Conservation (phyloP, 2,329 filamentous ascomycete species). For the Xylaria sp. region DNA sequence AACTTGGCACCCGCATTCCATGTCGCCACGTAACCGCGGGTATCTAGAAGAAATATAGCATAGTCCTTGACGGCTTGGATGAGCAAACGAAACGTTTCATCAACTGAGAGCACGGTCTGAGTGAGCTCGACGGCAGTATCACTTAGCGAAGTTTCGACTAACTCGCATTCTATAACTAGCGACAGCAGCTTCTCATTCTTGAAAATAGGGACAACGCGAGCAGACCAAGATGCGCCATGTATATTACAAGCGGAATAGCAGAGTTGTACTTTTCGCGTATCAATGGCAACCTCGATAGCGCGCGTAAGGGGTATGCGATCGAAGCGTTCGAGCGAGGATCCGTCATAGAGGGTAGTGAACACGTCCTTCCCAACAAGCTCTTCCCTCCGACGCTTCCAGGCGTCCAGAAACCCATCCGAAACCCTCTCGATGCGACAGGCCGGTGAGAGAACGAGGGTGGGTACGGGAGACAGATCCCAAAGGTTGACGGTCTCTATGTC, state of each 20-base stretch:
- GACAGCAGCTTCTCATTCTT: conserved; percentile 5
- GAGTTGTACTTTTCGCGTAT: conserved; percentile 12
- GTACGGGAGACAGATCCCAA: conserved; percentile 28
- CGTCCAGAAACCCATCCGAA: conserved; percentile 24
- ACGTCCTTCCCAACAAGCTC: conserved; percentile 24
- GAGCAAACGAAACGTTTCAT: conserved; percentile 23
- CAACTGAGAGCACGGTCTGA: conserved; percentile 24
- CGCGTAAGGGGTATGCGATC: conserved; percentile 28
- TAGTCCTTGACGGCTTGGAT: conserved; percentile 27
- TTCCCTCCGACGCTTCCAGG: conserved; percentile 16
- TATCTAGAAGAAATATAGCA: conserved; percentile 29
- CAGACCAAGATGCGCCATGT: conserved; percentile 16
- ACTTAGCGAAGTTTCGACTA: neutral
- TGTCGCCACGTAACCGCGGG: conserved; percentile 24
- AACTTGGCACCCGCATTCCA: conserved; percentile 23
- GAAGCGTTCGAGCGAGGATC: conserved; percentile 17
- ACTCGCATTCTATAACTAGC: conserved; percentile 23
- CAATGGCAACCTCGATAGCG: conserved; percentile 21
- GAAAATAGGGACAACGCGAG: conserved; percentile 25
- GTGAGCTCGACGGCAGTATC: conserved; percentile 6
- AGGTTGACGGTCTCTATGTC: conserved; percentile 10
- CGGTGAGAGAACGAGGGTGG: conserved; percentile 20
- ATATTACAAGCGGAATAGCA: conserved; percentile 17
- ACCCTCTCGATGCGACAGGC: conserved; percentile 13
- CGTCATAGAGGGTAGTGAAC: conserved; percentile 10